These are phyloP conservation scores for Populus euphratica DNA, from an alignment of 345 rosid species.

Conservation along the genomic window DNA sequence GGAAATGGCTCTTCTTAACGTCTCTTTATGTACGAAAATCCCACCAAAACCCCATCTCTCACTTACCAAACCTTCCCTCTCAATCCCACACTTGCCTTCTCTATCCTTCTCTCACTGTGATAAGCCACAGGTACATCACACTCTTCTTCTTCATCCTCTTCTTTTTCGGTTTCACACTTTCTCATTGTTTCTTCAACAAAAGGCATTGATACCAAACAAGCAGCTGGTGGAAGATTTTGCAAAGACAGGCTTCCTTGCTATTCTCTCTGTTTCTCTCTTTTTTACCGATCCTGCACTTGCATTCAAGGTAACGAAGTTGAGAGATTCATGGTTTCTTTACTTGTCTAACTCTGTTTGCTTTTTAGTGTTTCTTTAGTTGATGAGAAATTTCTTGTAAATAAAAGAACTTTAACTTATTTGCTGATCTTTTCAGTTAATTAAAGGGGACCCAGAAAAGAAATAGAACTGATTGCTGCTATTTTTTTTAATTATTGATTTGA, in stretches of 20 bases:
- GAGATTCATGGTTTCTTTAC: background rate
- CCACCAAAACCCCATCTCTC: conserved; percentile 31
- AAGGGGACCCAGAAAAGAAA: background rate
- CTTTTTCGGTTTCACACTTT: background rate
- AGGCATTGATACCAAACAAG: conserved; percentile 16
- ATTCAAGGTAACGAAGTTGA: conserved; percentile 46
- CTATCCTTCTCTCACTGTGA: conserved; percentile 15
- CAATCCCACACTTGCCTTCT: conserved; percentile 1
- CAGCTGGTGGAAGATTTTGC: conserved; percentile 30
- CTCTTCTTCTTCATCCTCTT: background rate
- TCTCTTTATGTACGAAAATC: conserved; percentile 38
- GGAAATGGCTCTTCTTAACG: conserved; percentile 52
- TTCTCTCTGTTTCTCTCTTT: conserved; percentile 63
- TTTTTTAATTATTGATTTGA: background rate
- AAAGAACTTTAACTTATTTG: background rate
- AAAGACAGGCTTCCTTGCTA: conserved; percentile 51
- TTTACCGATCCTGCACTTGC: conserved; percentile 83
- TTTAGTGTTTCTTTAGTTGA: background rate
- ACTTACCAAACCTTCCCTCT: conserved; percentile 12
- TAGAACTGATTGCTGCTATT: background rate
- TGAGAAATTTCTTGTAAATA: background rate
- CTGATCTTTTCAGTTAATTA: background rate
- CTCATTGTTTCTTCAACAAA: background rate
- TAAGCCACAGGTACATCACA: conserved; percentile 20
- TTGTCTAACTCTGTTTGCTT: background rate